phyloP scores from a whole-genome alignment of 1,284 basidiomycete genomes.

The Inonotus obliquus region DNA sequence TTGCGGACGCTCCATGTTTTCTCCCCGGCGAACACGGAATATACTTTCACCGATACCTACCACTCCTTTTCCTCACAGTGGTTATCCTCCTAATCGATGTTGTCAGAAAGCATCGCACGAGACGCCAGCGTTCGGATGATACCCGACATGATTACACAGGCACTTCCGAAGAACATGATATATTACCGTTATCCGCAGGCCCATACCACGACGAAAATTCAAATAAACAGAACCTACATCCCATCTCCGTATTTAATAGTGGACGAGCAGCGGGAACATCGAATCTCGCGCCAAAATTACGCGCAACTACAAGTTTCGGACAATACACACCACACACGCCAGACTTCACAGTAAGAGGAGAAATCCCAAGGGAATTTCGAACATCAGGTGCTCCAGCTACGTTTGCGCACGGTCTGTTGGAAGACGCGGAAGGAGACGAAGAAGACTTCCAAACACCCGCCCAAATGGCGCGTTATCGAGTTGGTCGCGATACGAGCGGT shows the following conservation, averaged over 20 bases:
- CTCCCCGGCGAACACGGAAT: conserved; percentile 66
- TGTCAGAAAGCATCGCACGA: conserved; percentile 1
- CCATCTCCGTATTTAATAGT: neutral
- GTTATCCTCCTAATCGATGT: conserved; percentile 30
- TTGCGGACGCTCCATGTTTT: conserved; percentile 50
- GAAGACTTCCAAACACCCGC: neutral
- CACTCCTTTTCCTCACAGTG: conserved; percentile 41
- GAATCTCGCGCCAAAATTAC: neutral
- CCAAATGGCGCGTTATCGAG: neutral
- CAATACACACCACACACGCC: neutral
- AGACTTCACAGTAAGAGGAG: neutral
- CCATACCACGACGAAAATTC: neutral
- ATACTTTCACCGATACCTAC: conserved; percentile 54
- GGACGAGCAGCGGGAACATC: neutral
- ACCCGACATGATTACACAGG: neutral
- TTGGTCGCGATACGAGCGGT: neutral
- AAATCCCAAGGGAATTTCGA: neutral
- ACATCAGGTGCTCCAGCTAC: neutral
- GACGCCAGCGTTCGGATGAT: neutral
- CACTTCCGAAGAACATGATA: neutral
- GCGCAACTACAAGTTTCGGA: neutral
- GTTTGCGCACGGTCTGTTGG: neutral
- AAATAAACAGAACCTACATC: neutral
- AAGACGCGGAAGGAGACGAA: conserved; percentile 2
- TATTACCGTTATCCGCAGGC: neutral